Conservation (phyloP, 139 green algal species). For the Chlorella sp. region DNA sequence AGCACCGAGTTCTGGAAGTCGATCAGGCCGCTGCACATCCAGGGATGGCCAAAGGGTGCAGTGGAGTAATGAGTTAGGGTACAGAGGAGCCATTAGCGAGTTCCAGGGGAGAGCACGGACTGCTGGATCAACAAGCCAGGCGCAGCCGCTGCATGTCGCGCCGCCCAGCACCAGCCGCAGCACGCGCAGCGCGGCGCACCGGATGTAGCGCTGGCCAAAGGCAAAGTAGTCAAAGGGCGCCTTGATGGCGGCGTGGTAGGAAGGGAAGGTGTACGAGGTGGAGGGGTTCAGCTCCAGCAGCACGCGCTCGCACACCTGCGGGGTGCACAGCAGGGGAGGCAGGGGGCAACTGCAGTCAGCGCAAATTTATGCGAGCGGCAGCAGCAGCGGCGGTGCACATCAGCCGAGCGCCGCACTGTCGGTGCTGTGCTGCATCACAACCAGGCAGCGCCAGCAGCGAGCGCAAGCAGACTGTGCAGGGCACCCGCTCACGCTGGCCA, state of each 20-base stretch:
- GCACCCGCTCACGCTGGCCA: not conserved
- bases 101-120: too few relatives aligned
- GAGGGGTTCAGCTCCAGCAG: slow-evolving; percentile 35
- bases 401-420: too few relatives aligned
- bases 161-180: not conserved
- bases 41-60: not conserved
- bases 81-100: too few relatives aligned
- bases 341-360: too few relatives aligned
- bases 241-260: slow-evolving; percentile 86
- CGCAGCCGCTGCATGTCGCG: not conserved
- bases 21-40: slow-evolving; percentile 79
- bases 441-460: too few relatives aligned
- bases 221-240: slow-evolving; percentile 95
- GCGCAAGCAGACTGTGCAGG: too few relatives aligned
- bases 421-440: too few relatives aligned
- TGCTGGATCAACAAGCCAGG: not conserved
- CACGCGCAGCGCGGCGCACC: not conserved
- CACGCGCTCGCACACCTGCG: slow-evolving; percentile 36
- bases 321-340: too few relatives aligned
- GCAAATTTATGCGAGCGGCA: too few relatives aligned
- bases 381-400: too few relatives aligned
- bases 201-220: slow-evolving; percentile 94
- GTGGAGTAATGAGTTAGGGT: too few relatives aligned
- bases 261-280: slow-evolving; percentile 92
- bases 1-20: slow-evolving; percentile 92